These are phyloP conservation scores for Venturia effusa DNA, from an alignment of 2,329 filamentous ascomycete genomes.

Conservation along the genomic window DNA sequence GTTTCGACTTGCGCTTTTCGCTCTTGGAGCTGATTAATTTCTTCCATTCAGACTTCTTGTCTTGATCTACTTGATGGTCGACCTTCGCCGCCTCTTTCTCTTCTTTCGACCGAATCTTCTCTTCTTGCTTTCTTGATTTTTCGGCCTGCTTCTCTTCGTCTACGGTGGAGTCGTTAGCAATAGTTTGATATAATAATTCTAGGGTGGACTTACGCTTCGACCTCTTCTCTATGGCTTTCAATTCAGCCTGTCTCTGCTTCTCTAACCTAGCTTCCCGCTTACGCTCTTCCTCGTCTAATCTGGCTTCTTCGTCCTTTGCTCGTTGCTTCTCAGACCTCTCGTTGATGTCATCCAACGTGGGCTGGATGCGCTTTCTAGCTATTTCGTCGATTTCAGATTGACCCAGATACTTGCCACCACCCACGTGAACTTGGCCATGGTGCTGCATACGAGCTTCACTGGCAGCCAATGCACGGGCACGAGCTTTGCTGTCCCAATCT, in stretches of 20 bases:
- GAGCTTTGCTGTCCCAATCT: constrained; percentile 71
- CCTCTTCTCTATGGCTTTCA: constrained; percentile 35
- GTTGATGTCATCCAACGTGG: constrained; percentile 74
- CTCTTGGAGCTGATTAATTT: neutral
- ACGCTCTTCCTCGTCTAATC: constrained; percentile 53
- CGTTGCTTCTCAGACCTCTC: constrained; percentile 64
- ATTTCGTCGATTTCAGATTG: constrained; percentile 69
- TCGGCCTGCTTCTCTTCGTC: constrained; percentile 42
- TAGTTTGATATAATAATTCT: neutral
- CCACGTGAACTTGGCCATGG: constrained; percentile 55
- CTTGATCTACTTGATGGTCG: constrained; percentile 33
- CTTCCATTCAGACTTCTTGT: constrained; percentile 14
- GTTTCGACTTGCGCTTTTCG: constrained; percentile 3
- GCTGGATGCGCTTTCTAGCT: constrained; percentile 66
- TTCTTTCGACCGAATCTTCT: neutral
- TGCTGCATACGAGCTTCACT: constrained; percentile 49
- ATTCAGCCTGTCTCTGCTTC: constrained; percentile 37
- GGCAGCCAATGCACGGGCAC: constrained; percentile 55
- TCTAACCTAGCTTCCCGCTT: constrained; percentile 48
- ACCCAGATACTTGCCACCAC: constrained; percentile 71
- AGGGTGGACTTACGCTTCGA: constrained; percentile 44
- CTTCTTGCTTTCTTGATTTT: constrained; percentile 40
- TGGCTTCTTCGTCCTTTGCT: constrained; percentile 52
- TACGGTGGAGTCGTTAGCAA: constrained; percentile 24
- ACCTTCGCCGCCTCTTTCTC: constrained; percentile 29